Base-by-base conservation (phyloP, 108 stramenopile genomes). In the Pseudonitzschia delicatissima region DNA sequence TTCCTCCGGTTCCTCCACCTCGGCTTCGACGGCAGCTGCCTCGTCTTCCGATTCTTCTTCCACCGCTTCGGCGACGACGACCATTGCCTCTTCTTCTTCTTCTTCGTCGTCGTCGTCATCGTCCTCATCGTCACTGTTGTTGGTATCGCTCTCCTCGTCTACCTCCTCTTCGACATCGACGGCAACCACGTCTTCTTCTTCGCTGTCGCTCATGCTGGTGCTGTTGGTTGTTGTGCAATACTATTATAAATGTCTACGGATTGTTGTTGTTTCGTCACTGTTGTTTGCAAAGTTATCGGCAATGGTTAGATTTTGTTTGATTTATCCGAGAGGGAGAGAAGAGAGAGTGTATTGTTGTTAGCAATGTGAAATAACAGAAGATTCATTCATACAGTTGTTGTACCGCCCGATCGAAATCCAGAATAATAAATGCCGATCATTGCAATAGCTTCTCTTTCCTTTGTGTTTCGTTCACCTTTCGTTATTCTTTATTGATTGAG, bases 1-100 rank as follows among this genome's bases (percentile, higher is more conserved):
- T 36, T 59, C 72, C 9, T 69, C 68, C 13, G 76, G 66, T 9
- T 55, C 66, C 18, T 71, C 65, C 8, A 61, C 52, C 18, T 52
- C 72, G 2, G 45, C 52, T 9, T 72, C 53, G 32, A 57, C 70
- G 1, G 44, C 60, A 26, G 72, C 69, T 29, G 63, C n/a, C 42
- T 60, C 42, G 39, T 67, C 62, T 53, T 65, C 71, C 52, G 73
- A 66, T 35, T 71, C 82, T 9, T 57, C 82, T 13, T 76, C 44
- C 62, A 21, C 78, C 11, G 49, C 74, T 27, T 40, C 66, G 18
- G 25, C 51, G 32, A 28, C 64, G 44, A 45, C 67, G 28, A 18
- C 67, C 7, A 65, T 39, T 29, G 26, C 64, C n/a, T 34, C 79
- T 48, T 51, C 62, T n/a, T 27, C 61, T 12, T 32, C 61, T 37